phyloP scores from a whole-genome alignment of 306 rosid species.

The Acacia confusa region DNA sequence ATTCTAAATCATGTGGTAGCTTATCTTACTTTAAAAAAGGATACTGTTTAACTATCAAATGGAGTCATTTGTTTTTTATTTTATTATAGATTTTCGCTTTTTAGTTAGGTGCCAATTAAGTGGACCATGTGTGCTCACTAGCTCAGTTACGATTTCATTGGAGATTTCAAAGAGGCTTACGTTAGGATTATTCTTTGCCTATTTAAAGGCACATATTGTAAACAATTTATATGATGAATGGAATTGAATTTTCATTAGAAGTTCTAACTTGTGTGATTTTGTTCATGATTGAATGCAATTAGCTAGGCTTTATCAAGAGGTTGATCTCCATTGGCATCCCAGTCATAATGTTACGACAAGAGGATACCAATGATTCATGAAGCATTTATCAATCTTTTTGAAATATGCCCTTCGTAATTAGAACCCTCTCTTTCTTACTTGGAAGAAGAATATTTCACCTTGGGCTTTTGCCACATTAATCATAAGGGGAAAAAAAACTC shows the following conservation, averaged over 20 bases:
- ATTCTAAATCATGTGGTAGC: too few relatives aligned
- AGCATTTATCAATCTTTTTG: too few relatives aligned
- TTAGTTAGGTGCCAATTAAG: not conserved
- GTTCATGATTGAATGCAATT: not conserved
- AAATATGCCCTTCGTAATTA: not conserved
- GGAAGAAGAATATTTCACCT: not conserved
- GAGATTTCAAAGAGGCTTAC: too few relatives aligned
- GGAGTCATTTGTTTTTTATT: not conserved
- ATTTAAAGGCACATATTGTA: not conserved
- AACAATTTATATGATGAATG: too few relatives aligned
- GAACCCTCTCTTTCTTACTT: not conserved
- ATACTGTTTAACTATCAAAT: not conserved
- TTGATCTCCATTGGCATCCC: not conserved
- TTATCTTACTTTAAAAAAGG: too few relatives aligned
- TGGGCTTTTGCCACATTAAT: not conserved
- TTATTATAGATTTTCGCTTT: too few relatives aligned
- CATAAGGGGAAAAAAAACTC: not conserved
- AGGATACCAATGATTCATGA: not conserved
- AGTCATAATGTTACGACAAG: not conserved
- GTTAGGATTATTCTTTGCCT: not conserved
- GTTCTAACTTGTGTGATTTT: not conserved
- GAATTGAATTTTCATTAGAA: not conserved
- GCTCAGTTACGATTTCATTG: not conserved
- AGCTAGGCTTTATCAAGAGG: not conserved
- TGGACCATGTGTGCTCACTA: not conserved